These are phyloP conservation scores for Umbelopsis isabellina DNA, from an alignment of 192 early-diverging fungal genomes.

Conservation along the genomic window DNA sequence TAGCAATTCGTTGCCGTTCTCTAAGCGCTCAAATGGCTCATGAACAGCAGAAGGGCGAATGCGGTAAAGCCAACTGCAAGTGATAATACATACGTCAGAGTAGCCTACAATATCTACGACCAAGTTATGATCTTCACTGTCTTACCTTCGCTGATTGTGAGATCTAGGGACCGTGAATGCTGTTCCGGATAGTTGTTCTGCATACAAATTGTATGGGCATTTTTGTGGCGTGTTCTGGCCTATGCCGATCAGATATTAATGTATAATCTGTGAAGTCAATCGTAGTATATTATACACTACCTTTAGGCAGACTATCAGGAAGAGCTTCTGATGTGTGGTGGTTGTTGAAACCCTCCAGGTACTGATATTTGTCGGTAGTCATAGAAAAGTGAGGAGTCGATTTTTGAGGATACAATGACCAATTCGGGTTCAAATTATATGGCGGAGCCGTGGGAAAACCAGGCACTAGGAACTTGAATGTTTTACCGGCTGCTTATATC, in stretches of 20 bases:
- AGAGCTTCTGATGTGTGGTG: slow-evolving; percentile 86
- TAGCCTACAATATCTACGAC: no score
- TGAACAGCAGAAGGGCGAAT: slow-evolving; percentile 92
- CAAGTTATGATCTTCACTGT: no score
- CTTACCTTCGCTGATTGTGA: slow-evolving; percentile 77
- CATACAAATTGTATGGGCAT: slow-evolving; percentile 88
- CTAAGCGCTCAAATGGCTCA: slow-evolving; percentile 58
- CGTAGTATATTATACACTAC: slow-evolving; percentile 35
- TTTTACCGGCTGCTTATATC: neutral
- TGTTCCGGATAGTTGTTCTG: slow-evolving; percentile 93
- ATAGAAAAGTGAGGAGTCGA: slow-evolving; percentile 8
- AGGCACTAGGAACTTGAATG: neutral
- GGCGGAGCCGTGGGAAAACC: slow-evolving; percentile 18
- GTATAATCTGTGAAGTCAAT: neutral
- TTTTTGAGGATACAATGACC: neutral
- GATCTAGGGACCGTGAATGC: slow-evolving; percentile 85
- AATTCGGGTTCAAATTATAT: neutral
- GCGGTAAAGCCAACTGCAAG: slow-evolving; percentile 89
- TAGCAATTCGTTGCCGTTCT: slow-evolving; percentile 38
- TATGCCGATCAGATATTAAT: slow-evolving; percentile 17
- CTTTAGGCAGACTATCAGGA: slow-evolving; percentile 78
- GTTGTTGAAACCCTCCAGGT: slow-evolving; percentile 88
- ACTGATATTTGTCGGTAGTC: slow-evolving; percentile 49
- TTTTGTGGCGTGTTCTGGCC: slow-evolving; percentile 93
- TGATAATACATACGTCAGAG: neutral